Evolutionary conservation across 139 green algal genomes (phyloP).

Genomic region (Trebouxia sp.): DNA sequence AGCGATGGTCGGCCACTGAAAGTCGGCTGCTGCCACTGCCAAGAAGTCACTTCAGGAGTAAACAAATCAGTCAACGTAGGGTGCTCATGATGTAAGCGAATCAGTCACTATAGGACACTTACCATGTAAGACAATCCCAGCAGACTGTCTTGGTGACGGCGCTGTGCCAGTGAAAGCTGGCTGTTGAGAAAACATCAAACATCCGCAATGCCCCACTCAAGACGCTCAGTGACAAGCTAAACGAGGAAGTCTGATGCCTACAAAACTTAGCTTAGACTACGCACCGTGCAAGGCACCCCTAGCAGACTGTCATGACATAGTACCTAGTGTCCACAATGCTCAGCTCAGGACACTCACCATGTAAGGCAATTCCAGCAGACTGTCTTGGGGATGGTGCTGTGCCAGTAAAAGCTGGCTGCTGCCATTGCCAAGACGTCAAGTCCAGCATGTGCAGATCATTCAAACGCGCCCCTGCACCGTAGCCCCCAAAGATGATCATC

Average conservation of each 20-base stretch:
- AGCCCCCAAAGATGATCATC: conserved; percentile 77
- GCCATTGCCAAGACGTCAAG: conserved; percentile 70
- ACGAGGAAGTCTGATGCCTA: no score
- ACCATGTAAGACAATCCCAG: conserved; percentile 32
- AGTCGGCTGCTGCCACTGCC: no score
- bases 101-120: background rate
- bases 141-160: conserved; percentile 69
- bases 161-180: conserved; percentile 59
- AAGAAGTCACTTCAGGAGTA: no score
- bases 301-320: background rate
- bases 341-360: background rate
- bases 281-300: no score
- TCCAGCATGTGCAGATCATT: conserved; percentile 88
- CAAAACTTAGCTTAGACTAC: no score
- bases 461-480: conserved; percentile 53
- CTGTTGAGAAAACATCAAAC: no score
- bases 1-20: no score
- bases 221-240: no score
- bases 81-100: background rate
- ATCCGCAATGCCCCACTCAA: no score
- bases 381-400: conserved; percentile 78
- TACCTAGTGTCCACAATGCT: background rate
- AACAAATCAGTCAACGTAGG: no score
- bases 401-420: conserved; percentile 60
- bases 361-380: conserved; percentile 37